phyloP scores from a whole-genome alignment of 371 early-diverging fungal species.

The Haplosporangium sp. region DNA sequence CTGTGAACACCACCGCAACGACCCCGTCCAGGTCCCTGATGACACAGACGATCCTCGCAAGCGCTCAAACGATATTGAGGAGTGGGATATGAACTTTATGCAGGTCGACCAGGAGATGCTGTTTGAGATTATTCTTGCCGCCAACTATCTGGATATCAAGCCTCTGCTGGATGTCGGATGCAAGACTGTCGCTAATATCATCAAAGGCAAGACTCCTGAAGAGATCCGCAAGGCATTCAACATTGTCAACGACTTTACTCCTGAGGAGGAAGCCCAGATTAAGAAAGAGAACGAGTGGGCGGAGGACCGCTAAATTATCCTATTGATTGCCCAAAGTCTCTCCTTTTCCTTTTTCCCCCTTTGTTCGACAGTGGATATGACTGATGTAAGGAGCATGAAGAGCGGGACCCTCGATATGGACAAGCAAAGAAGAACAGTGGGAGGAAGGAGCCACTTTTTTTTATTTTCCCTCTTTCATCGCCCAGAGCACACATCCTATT shows the following conservation, averaged over 20 bases:
- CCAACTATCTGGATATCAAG: constrained; percentile 97
- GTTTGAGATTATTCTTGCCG: constrained; percentile 85
- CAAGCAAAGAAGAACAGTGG: too few relatives aligned
- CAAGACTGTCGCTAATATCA: constrained; percentile 98
- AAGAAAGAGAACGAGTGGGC: constrained; percentile 93
- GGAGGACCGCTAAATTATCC: constrained; percentile 76
- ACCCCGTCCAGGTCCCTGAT: constrained; percentile 61
- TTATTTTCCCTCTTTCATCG: too few relatives aligned
- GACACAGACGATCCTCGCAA: constrained; percentile 70
- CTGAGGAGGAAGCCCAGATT: constrained; percentile 94
- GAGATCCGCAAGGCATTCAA: constrained; percentile 95
- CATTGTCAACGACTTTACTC: constrained; percentile 95
- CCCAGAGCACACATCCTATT: too few relatives aligned
- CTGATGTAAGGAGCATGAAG: too few relatives aligned
- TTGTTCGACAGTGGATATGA: too few relatives aligned
- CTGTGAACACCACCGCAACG: constrained; percentile 82
- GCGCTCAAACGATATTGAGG: constrained; percentile 77
- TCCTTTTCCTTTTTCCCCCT: neutral
- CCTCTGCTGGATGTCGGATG: constrained; percentile 94
- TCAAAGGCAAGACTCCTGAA: constrained; percentile 93
- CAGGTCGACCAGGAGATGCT: constrained; percentile 84
- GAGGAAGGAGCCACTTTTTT: too few relatives aligned
- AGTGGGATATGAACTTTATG: constrained; percentile 87
- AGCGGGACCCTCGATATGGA: too few relatives aligned
- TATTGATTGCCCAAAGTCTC: neutral